phyloP scores from a whole-genome alignment of 73 alveolate genomes.

The Paramecium sexaurelia region DNA sequence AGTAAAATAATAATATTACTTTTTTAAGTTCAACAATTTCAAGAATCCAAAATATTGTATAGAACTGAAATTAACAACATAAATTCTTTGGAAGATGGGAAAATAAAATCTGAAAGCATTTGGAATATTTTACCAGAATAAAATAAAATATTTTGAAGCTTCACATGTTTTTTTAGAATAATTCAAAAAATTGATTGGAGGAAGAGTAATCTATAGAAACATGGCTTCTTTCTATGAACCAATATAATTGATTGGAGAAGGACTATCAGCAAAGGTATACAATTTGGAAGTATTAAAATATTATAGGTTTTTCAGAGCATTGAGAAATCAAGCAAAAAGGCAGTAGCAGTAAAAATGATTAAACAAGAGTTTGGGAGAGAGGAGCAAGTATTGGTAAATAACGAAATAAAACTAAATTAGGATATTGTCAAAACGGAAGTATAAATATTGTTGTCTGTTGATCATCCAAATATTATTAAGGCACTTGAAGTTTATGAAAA shows the following conservation, averaged over 20 bases:
- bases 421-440: conserved; percentile 39
- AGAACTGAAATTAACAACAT: background rate
- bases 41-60: conserved; percentile 33
- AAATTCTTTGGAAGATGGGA: conserved; percentile 36
- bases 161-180: background rate
- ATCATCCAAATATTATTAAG: background rate
- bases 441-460: background rate
- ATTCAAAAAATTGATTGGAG: background rate
- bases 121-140: conserved; percentile 46
- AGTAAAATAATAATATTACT: background rate
- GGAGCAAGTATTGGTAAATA: background rate
- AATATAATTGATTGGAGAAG: conserved; percentile 23
- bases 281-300: background rate
- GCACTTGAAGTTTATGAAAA: conserved; percentile 33
- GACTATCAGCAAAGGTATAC: conserved; percentile 37
- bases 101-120: background rate
- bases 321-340: background rate
- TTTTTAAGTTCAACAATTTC: background rate
- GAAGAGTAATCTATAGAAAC: conserved; percentile 31
- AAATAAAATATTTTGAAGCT: conserved; percentile 55
- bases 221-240: conserved; percentile 62
- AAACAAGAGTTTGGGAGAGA: conserved; percentile 13
- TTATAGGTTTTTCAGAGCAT: background rate
- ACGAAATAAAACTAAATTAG: background rate
- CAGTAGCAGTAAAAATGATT: conserved; percentile 42